A percentile compares a stretch with the other conserved stretches of the same genome.
phyloP scores from a whole-genome alignment of 2,329 filamentous ascomycete genomes.

The Juglanconis juglandina region DNA sequence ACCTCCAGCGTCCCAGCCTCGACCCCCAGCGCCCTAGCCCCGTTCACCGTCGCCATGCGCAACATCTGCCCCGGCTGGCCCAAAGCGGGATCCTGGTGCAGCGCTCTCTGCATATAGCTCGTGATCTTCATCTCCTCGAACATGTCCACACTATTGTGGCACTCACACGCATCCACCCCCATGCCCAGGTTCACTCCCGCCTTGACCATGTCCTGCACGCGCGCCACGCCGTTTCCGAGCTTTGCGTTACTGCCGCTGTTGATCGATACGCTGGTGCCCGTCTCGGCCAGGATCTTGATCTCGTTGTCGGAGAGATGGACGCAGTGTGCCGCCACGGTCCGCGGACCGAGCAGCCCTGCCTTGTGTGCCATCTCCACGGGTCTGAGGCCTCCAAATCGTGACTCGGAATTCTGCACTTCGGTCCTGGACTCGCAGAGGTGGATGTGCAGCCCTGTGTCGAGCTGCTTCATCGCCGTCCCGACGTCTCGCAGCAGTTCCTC shows the following conservation, averaged over 20 bases:
- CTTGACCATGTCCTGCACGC: conserved; percentile 20
- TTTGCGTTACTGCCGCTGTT: conserved; percentile 25
- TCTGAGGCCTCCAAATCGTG: conserved; percentile 19
- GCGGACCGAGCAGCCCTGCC: conserved; percentile 21
- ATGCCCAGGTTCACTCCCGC: conserved; percentile 24
- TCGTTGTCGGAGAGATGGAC: conserved; percentile 23
- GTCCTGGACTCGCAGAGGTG: conserved; percentile 22
- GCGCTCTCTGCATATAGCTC: conserved; percentile 22
- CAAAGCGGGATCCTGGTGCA: conserved; percentile 19
- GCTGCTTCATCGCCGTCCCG: conserved; percentile 18
- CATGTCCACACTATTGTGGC: conserved; percentile 26
- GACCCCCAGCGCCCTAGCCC: conserved; percentile 21
- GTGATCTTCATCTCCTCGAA: conserved; percentile 26
- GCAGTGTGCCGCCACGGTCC: conserved; percentile 23
- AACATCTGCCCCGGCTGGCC: conserved; percentile 21
- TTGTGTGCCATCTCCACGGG: conserved; percentile 22
- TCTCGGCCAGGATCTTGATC: conserved; percentile 20
- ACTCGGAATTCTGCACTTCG: conserved; percentile 18
- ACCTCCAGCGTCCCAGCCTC: conserved; percentile 22
- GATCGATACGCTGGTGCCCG: conserved; percentile 21
- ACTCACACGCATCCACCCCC: conserved; percentile 25
- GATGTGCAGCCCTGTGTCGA: conserved; percentile 22
- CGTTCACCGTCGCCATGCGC: conserved; percentile 25
- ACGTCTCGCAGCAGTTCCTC: conserved; percentile 18
- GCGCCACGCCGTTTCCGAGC: conserved; percentile 22